Percentiles rank a stretch among this genome's conserved stretches.
Conservation (phyloP, 1,139 yeast genomes). For the Taphrina flavorubra region DNA sequence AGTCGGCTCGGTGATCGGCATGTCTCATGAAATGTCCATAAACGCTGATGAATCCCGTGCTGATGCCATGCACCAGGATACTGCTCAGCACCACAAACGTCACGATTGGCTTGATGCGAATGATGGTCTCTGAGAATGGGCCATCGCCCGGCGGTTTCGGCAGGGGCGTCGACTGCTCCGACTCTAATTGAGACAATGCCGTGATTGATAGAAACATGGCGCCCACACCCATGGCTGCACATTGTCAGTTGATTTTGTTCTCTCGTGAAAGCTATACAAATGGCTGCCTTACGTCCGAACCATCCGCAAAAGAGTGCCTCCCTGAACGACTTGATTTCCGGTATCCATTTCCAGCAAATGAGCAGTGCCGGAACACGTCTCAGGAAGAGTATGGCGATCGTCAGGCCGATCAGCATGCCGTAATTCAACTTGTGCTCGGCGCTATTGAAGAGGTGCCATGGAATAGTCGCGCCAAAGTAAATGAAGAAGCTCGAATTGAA, state of each 20-base stretch:
- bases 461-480: conserved; percentile 36
- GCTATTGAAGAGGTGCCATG: conserved; percentile 28
- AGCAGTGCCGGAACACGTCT: conserved; percentile 26
- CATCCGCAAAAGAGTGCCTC: conserved; percentile 39
- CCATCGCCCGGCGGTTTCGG: conserved; percentile 15
- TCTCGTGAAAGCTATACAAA: not conserved
- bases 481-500: conserved; percentile 38
- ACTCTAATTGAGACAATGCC: conserved; percentile 20
- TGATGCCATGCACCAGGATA: conserved; percentile 33
- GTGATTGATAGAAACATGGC: conserved; percentile 35
- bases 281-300: conserved; percentile 25
- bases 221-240: conserved; percentile 37
- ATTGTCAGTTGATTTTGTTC: not conserved
- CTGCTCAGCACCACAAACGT: conserved; percentile 34
- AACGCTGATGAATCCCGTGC: conserved; percentile 35
- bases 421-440: conserved; percentile 16
- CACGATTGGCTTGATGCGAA: conserved; percentile 26
- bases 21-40: conserved; percentile 32
- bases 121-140: conserved; percentile 21
- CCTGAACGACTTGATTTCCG: conserved; percentile 29
- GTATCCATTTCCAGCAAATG: conserved; percentile 16
- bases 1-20: conserved; percentile 21
- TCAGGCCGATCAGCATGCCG: conserved; percentile 30
- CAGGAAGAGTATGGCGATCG: conserved; percentile 18
- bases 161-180: conserved; percentile 13